Base-by-base conservation (phyloP, 768 basidiomycete genomes). In the Heimioporus sp. region DNA sequence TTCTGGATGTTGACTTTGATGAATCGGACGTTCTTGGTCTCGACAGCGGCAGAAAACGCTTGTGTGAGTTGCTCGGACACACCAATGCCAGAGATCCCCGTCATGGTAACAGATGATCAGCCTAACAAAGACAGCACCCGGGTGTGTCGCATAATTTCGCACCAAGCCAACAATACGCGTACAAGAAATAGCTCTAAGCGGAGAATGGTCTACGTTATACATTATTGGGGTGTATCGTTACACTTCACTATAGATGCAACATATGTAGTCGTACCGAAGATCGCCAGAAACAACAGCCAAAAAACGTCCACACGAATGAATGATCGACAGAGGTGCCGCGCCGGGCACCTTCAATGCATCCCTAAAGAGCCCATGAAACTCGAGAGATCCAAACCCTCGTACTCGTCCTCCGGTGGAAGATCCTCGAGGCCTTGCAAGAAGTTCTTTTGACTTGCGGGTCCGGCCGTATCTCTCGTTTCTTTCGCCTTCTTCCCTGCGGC, bases 351-450 rank as follows among this genome's bases (percentile, higher is more conserved):
- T 60, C 37, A 81, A 20, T 63, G 43, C 70, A 79, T 76, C 60
- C 80, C 81, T 43, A 93, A 73, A n/a, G 91, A 90, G 52, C 83
- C 82, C 85, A 98, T 86, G 74, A 96, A 98, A 65, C 80, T 85
- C 40, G 87, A 83, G 52, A 98, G 73, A 60, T 95, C 92, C 61
- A 97, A 69, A 46, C 82, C 83, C 65, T 90, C 84, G 65, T 97
- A 98, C 71, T 98, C 96, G 49, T 95, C 90, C 65, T 96, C 94
- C 39, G 86, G 74, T 3, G 93, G 94, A 43, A 98, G 74, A 60
- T 97, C 96, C 59, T 96, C 94, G 51, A 98, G 74, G 43, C 93
- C 95, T 46, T 88, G 86, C 20, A 98, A 74, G 31, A 96, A 75
- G 65, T 87, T 91, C 75, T 90, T 96, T 64, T 91, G 89, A 46